Evolutionary conservation across 2,329 filamentous ascomycete genomes (phyloP).

Genomic region (Leptographium flavum): DNA sequence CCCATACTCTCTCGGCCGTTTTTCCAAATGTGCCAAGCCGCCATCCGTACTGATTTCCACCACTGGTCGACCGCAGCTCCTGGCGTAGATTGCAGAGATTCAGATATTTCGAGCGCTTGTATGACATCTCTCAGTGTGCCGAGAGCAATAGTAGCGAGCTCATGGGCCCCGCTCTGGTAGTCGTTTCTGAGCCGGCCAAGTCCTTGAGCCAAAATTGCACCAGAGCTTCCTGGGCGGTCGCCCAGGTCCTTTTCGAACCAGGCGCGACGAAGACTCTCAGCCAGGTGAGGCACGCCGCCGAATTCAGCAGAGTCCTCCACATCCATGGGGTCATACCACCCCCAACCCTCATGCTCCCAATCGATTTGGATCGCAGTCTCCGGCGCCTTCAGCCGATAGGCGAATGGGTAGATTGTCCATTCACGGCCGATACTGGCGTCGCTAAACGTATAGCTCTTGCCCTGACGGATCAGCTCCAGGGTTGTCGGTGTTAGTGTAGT

Average conservation of each 20-base stretch:
- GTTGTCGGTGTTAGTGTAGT: conserved; percentile 35
- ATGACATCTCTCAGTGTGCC: conserved; percentile 32
- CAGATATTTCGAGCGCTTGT: conserved; percentile 14
- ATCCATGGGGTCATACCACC: conserved; percentile 39
- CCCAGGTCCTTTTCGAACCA: conserved; percentile 42
- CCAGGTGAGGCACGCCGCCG: conserved; percentile 40
- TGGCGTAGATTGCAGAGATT: neutral
- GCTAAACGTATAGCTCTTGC: conserved; percentile 42
- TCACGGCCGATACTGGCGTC: conserved; percentile 37
- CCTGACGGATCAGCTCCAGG: conserved; percentile 37
- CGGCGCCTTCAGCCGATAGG: conserved; percentile 32
- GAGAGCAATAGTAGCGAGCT: conserved; percentile 41
- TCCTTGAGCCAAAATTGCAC: conserved; percentile 27
- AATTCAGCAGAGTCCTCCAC: conserved; percentile 31
- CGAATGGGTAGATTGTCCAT: conserved; percentile 52
- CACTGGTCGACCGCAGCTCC: conserved; percentile 22
- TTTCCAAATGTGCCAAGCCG: conserved; percentile 50
- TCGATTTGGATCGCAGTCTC: conserved; percentile 37
- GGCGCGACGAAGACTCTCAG: conserved; percentile 42
- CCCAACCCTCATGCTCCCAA: conserved; percentile 47
- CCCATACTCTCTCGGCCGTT: conserved; percentile 54
- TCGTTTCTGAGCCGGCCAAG: conserved; percentile 37
- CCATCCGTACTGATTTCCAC: conserved; percentile 41
- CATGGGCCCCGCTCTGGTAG: conserved; percentile 42
- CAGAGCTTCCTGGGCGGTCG: conserved; percentile 20